Evolutionary conservation across 352 stramenopile genomes (phyloP).

Genomic region (Globisporangium takayamanum): DNA sequence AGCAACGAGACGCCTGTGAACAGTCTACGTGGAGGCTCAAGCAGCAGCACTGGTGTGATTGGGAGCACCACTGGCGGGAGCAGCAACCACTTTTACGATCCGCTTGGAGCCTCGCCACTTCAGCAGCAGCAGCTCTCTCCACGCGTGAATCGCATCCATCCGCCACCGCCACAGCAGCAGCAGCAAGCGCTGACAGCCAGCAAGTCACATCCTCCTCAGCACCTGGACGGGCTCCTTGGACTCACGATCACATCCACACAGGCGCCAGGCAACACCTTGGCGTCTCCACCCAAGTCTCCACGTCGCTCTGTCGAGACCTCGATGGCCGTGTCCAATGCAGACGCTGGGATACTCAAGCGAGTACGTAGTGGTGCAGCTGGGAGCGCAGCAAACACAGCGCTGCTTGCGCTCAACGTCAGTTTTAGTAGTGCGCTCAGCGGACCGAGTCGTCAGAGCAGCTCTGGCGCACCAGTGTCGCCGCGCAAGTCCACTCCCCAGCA

Average conservation of each 20-base stretch:
- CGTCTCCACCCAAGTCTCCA: not conserved
- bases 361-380: not conserved
- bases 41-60: not conserved
- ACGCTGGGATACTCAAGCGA: not conserved
- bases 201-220: no score
- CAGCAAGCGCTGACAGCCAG: not conserved
- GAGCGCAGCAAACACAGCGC: not conserved
- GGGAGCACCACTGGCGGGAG: not conserved
- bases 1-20: not conserved
- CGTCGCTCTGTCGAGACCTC: not conserved
- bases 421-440: not conserved
- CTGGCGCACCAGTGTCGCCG: not conserved
- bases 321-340: not conserved
- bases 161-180: not conserved
- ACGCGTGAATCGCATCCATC: not conserved
- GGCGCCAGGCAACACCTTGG: not conserved
- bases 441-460: not conserved
- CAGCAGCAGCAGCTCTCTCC: conserved; percentile 6
- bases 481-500: not conserved
- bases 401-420: not conserved
- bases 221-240: conserved; percentile 1
- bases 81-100: not conserved
- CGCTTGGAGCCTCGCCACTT: not conserved
- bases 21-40: not conserved
- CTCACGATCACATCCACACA: conserved; percentile 5